Base-by-base conservation (phyloP, 768 basidiomycete species). In the Mycena amicta region DNA sequence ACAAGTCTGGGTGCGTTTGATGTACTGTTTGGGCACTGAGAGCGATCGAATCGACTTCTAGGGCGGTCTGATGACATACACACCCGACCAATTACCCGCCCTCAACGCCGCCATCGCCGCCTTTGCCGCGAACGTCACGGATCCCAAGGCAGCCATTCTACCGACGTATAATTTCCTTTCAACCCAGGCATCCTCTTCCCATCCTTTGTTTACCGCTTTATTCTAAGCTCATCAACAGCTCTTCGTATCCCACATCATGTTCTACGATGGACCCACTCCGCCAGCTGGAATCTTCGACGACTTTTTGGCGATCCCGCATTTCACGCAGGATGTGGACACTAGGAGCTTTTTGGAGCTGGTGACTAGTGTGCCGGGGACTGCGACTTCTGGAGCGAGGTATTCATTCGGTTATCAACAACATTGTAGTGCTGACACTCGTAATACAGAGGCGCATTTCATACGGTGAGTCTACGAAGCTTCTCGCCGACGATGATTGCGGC, bases 1-100 rank as follows among this genome's bases (percentile, higher is more conserved):
- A n/a, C n/a, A 79, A 68, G 81, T 88, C 56, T 88, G 85, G 86
- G 86, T 87, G 25, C 30, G 26, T 13, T 22, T 53, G 25, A 15
- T 40, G 26, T 37, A 33, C 23, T 56, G 13, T 8, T 11, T 59
- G 26, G 45, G 37, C 41, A n/a, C n/a, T n/a, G n/a, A n/a, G n/a
- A n/a, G n/a, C n/a, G n/a, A n/a, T n/a, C n/a, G n/a, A n/a, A n/a
- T n/a, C n/a, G n/a, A n/a, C n/a, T n/a, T n/a, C n/a, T n/a, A n/a
- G n/a, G n/a, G n/a, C n/a, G n/a, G n/a, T n/a, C n/a, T n/a, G n/a
- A n/a, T n/a, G n/a, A n/a, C n/a, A n/a, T n/a, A n/a, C n/a, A n/a
- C n/a, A n/a, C 63, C 57, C 3, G 54, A 62, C 15, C 43, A 60
- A 3, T 63, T 74, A 26, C 60, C 64, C 28, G 63, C 63, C 1